Conservation (phyloP, 2,329 filamentous ascomycete genomes). For the Xylaria sp. region DNA sequence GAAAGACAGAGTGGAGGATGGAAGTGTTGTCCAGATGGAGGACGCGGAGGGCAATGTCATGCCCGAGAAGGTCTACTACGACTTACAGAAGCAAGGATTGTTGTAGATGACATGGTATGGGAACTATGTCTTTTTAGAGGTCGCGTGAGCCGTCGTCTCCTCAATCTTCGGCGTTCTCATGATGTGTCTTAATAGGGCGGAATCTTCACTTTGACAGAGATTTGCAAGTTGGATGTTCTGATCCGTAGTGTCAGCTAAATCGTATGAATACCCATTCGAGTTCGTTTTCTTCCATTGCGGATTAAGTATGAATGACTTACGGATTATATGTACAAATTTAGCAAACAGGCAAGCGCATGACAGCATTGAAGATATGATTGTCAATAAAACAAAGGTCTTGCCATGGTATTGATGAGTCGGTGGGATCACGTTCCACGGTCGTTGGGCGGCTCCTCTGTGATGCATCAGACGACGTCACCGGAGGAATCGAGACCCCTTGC, state of each 20-base stretch:
- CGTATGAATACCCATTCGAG: background rate
- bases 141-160: background rate
- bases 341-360: no score
- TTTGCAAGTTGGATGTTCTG: background rate
- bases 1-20: slow-evolving; percentile 67
- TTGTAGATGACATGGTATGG: slow-evolving; percentile 43
- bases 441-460: no score
- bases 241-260: background rate
- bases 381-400: no score
- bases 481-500: background rate
- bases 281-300: background rate
- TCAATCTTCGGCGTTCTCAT: background rate
- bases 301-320: no score
- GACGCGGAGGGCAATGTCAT: slow-evolving; percentile 96
- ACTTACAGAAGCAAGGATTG: slow-evolving; percentile 87
- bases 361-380: no score
- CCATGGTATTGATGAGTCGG: no score
- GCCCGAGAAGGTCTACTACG: slow-evolving; percentile 97
- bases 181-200: background rate
- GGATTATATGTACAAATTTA: no score
- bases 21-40: slow-evolving; percentile 96
- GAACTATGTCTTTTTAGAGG: background rate
- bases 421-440: no score
- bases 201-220: background rate
- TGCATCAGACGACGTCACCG: no score